phyloP scores from a whole-genome alignment of 164 flowering plant genomes.

The Tetrastigma voinierianum region DNA sequence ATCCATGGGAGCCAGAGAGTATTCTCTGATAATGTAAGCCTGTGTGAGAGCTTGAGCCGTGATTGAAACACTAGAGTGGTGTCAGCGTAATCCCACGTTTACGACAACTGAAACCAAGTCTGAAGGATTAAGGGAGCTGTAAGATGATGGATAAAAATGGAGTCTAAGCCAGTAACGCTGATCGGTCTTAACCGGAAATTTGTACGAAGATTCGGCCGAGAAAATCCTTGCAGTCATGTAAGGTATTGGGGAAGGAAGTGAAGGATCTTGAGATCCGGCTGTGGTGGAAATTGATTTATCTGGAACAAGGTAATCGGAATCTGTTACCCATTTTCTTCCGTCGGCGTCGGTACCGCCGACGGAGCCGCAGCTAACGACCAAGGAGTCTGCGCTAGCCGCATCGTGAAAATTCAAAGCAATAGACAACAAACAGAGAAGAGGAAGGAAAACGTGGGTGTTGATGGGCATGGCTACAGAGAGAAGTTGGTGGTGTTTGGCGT shows the following conservation, averaged over 20 bases:
- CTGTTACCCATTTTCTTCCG: slow-evolving; percentile 38
- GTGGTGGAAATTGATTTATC: not conserved
- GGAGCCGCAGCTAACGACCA: slow-evolving; percentile 33
- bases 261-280: slow-evolving; percentile 40
- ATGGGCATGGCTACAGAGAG: slow-evolving; percentile 15
- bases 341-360: slow-evolving; percentile 27
- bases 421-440: slow-evolving; percentile 2
- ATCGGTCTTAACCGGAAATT: slow-evolving; percentile 17
- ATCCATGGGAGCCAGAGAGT: slow-evolving; percentile 13
- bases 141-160: slow-evolving; percentile 73
- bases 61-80: slow-evolving; percentile 66
- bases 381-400: slow-evolving; percentile 10
- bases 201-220: slow-evolving; percentile 25
- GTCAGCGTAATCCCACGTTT: slow-evolving; percentile 42
- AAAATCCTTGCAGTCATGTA: slow-evolving; percentile 47
- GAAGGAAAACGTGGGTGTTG: slow-evolving; percentile 9
- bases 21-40: slow-evolving; percentile 9
- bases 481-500: slow-evolving; percentile 12
- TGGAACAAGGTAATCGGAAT: slow-evolving; percentile 15
- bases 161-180: slow-evolving; percentile 47
- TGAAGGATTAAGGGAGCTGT: slow-evolving; percentile 29
- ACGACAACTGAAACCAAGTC: slow-evolving; percentile 51
- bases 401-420: not conserved
- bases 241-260: slow-evolving; percentile 38
- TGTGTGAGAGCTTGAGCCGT: slow-evolving; percentile 56